A percentile compares a stretch with the other conserved stretches of the same genome.
phyloP scores from a whole-genome alignment of 2,329 filamentous ascomycete species.

The Claviceps pusilla region DNA sequence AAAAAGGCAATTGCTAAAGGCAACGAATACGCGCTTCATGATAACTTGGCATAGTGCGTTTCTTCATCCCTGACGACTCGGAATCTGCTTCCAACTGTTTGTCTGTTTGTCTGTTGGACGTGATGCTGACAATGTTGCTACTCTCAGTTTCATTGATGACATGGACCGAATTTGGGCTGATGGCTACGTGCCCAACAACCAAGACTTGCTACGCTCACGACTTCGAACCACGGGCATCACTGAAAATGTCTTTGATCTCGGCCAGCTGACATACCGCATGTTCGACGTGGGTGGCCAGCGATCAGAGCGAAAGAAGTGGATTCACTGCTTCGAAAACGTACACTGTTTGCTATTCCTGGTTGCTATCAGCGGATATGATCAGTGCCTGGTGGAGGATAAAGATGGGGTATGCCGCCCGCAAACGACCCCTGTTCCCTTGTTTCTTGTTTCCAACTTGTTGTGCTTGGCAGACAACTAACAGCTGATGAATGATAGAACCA shows the following conservation, averaged over 20 bases:
- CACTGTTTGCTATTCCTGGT: constrained; percentile 87
- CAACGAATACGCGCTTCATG: constrained; percentile 91
- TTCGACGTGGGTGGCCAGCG: constrained; percentile 93
- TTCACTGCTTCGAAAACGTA: constrained; percentile 93
- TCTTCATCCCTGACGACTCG: neutral
- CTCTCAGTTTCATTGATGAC: constrained; percentile 62
- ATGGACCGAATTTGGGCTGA: constrained; percentile 60
- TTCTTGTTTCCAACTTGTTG: neutral
- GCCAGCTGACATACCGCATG: constrained; percentile 89
- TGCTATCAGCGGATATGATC: constrained; percentile 90
- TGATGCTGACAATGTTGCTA: constrained; percentile 1
- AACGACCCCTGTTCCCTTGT: neutral
- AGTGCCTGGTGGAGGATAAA: constrained; percentile 90
- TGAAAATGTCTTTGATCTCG: constrained; percentile 90
- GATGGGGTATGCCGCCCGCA: constrained; percentile 55
- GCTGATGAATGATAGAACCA: constrained; percentile 46
- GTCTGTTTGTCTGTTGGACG: neutral
- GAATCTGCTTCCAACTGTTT: neutral
- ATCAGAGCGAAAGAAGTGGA: constrained; percentile 98
- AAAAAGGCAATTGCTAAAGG: constrained; percentile 80
- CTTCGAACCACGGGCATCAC: constrained; percentile 97
- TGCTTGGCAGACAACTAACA: neutral
- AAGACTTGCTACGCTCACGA: constrained; percentile 88
- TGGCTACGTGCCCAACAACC: constrained; percentile 77
- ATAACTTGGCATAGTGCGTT: constrained; percentile 87